Evolutionary conservation across 208 protist genomes (phyloP), one percentile per base, ranked within the genome.

Genomic region (Trypanosoma scelopori): DNA sequence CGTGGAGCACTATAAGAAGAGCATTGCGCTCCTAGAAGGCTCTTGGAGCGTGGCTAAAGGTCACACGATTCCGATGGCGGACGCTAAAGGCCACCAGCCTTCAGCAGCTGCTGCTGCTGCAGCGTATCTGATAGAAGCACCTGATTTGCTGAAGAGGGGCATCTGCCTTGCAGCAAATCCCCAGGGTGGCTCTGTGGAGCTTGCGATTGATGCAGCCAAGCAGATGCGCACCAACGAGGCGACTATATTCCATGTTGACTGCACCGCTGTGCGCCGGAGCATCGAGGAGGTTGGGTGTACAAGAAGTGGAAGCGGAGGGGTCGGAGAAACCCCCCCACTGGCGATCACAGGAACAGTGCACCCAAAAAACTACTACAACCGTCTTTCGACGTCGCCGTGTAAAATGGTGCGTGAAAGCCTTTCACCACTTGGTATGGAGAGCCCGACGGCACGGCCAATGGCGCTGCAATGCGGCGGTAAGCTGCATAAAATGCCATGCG

Each of bases 11-110:
- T 87, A 87, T 65, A 43, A 50, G 43, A 32, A 69, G 39, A 74
- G 74, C 7, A 67, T 91, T 12, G 51, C 48, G 4, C 66, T 70
- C 35, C 55, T 91, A 25, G 72, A 82, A 48, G 32, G 46, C 28
- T 63, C 48, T 18, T 89, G 74, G 51, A 57, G 78, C 18, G 41
- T 28, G 4, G 51, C 43, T 20, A 39, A n/a, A n/a, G 22, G 16
- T 6, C 15, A 50, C 0, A 25, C 30, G 9, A 20, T 0, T 20
- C 28, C n/a, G 9, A 11, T 45, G 20, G 25, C n/a, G 15, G 47
- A 62, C 3, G 22, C 39, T 30, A n/a, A 12, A 20, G 39, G 28
- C 22, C 9, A 48, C 46, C 5, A 16, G 12, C 53, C 23, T 16
- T 15, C 52, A n/a, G 25, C 50, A 15, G 23, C 63, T 55, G 12